These are phyloP conservation scores for Erodium moschatum DNA, from an alignment of 441 rosid genomes.

Conservation along the genomic window DNA sequence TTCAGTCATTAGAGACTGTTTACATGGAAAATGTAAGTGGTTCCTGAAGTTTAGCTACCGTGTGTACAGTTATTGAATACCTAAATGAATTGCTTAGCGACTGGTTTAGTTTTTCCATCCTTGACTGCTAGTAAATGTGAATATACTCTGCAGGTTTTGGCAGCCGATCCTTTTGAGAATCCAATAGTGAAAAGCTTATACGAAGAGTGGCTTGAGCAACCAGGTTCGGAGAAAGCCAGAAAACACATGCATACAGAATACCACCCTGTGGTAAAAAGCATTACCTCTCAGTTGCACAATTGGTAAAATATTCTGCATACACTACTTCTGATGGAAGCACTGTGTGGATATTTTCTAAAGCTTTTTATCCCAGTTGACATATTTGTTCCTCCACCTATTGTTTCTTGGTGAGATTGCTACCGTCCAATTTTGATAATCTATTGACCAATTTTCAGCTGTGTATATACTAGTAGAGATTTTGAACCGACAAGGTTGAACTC, in stretches of 20 bases:
- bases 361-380: not conserved
- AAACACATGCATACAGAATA: constrained; percentile 63
- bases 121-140: not conserved
- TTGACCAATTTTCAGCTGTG: no score
- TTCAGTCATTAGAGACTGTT: constrained; percentile 47
- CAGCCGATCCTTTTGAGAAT: constrained; percentile 61
- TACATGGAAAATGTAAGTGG: constrained; percentile 67
- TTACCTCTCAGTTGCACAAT: constrained; percentile 60
- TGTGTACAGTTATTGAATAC: not conserved
- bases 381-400: not conserved
- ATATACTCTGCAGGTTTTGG: constrained; percentile 39
- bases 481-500: not conserved
- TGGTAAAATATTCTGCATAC: constrained; percentile 36
- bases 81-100: not conserved
- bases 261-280: constrained; percentile 72
- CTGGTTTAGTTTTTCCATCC: not conserved
- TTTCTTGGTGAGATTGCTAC: not conserved
- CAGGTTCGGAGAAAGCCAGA: constrained; percentile 69
- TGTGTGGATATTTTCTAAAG: not conserved
- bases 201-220: constrained; percentile 77
- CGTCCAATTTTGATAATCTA: no score
- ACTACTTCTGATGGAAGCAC: not conserved
- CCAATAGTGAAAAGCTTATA: constrained; percentile 54
- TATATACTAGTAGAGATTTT: not conserved
- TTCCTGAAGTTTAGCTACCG: constrained; percentile 1